A percentile compares a stretch with the other conserved stretches of the same genome.
These are phyloP conservation scores for Candida parachauliodes DNA, from an alignment of 805 yeast genomes.

Conservation along the genomic window DNA sequence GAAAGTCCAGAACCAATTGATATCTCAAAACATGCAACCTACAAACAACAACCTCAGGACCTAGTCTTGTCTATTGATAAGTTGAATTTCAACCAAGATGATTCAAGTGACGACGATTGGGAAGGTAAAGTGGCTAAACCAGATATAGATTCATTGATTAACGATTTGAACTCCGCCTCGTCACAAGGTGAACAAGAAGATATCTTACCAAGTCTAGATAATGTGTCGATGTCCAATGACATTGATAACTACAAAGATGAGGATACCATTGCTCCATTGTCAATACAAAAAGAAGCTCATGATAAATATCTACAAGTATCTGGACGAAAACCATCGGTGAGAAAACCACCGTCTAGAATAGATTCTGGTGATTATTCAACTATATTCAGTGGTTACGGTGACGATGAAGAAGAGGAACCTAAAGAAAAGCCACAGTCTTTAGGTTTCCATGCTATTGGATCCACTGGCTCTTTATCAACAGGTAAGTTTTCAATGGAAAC, in stretches of 20 bases:
- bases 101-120: conserved; percentile 13
- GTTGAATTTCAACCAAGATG: conserved; percentile 3
- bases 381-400: conserved; percentile 4
- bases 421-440: neutral
- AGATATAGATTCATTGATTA: conserved; percentile 32
- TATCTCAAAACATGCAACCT: neutral
- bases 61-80: conserved; percentile 36
- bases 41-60: conserved; percentile 9
- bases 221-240: conserved; percentile 28
- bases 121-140: neutral
- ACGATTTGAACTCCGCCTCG: conserved; percentile 24
- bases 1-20: neutral
- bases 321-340: conserved; percentile 29
- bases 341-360: conserved; percentile 30
- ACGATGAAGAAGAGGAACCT: neutral
- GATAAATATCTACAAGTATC: conserved; percentile 21
- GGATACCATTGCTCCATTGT: conserved; percentile 20
- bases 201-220: conserved; percentile 7
- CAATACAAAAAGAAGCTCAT: conserved; percentile 19
- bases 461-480: conserved; percentile 29
- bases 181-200: conserved; percentile 1
- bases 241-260: conserved; percentile 12
- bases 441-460: conserved; percentile 18
- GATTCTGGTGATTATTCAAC: conserved; percentile 11
- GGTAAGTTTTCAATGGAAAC: conserved; percentile 22